These are phyloP conservation scores for Colletotrichum salicis DNA, from an alignment of 2,329 filamentous ascomycete genomes.

Conservation along the genomic window DNA sequence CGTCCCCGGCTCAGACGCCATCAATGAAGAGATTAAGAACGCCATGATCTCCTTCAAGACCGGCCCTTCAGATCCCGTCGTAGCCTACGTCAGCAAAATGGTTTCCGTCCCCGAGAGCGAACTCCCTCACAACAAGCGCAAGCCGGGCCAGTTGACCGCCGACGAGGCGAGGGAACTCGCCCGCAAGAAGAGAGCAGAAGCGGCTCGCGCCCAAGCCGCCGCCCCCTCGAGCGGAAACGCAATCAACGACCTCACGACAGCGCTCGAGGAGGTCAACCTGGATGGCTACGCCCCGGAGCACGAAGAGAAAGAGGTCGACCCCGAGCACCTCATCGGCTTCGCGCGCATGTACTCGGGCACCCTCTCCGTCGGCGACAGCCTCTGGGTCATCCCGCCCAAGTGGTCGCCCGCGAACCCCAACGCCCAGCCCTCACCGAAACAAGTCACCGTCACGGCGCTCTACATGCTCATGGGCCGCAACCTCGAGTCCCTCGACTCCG, in stretches of 20 bases:
- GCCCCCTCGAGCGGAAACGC: slow-evolving; percentile 55
- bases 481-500: slow-evolving; percentile 82
- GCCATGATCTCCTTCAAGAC: slow-evolving; percentile 86
- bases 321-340: slow-evolving; percentile 93
- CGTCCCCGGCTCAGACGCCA: slow-evolving; percentile 79
- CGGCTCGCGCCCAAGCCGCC: slow-evolving; percentile 80
- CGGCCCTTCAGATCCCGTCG: slow-evolving; percentile 77
- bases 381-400: slow-evolving; percentile 93
- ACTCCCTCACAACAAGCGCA: slow-evolving; percentile 84
- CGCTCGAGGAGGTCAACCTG: slow-evolving; percentile 70
- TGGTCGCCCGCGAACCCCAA: slow-evolving; percentile 85
- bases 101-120: slow-evolving; percentile 94
- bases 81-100: slow-evolving; percentile 99
- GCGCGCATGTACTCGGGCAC: slow-evolving; percentile 93
- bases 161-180: slow-evolving; percentile 92
- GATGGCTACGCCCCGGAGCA: slow-evolving; percentile 60
- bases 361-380: slow-evolving; percentile 85
- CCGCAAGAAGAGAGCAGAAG: slow-evolving; percentile 87
- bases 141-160: slow-evolving; percentile 77
- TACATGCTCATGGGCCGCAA: slow-evolving; percentile 97
- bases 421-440: slow-evolving; percentile 77
- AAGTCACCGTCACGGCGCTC: slow-evolving; percentile 85
- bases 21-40: slow-evolving; percentile 76
- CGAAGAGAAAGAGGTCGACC: slow-evolving; percentile 72
- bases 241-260: slow-evolving; percentile 66